Conservation (phyloP, 306 rosid genomes). For the cucumber (Cucumis sativus) region Cucumber_9930_V3 NC_026655.2:15010001-15010500, state of each 20-base stretch:
- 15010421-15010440: neutral
- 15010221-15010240: neutral
- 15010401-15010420: neutral
- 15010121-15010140: neutral
- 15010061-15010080: neutral
- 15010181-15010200: neutral
- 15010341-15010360: neutral
- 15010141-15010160: neutral
- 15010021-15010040: neutral
- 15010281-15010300: neutral
- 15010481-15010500: neutral
- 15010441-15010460: neutral
- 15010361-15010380: neutral
- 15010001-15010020: neutral
- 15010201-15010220: neutral
- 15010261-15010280: neutral
- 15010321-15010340: neutral
- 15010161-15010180: neutral
- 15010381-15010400: neutral
- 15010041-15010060: neutral
- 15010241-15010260: neutral
- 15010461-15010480: neutral
- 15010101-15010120: neutral
- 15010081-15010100: neutral
- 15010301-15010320: neutral